These are phyloP conservation scores for Erysimum cheiranthoides DNA, from an alignment of 345 rosid genomes.

Conservation along the genomic window DNA sequence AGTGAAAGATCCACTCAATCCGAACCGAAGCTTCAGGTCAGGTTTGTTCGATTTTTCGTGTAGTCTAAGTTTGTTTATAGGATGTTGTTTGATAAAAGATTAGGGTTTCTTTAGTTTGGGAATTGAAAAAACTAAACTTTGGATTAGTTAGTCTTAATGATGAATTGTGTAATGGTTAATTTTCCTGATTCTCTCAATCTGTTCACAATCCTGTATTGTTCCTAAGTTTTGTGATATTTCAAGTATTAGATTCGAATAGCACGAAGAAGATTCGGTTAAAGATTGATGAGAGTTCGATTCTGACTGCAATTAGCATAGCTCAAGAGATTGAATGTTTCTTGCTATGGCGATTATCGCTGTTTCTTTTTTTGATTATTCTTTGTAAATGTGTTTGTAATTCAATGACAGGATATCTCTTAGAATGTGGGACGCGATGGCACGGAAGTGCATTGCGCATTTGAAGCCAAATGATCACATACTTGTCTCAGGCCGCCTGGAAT, in stretches of 20 bases:
- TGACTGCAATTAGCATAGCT: not conserved
- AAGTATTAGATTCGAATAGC: not conserved
- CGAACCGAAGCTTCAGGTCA: constrained; percentile 57
- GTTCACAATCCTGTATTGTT: not conserved
- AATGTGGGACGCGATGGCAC: constrained; percentile 59
- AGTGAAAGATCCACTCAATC: constrained; percentile 44
- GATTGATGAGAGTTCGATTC: constrained; percentile 1
- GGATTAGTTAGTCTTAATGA: not conserved
- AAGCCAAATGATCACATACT: constrained; percentile 61
- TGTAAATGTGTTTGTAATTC: not conserved
- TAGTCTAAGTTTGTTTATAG: not conserved
- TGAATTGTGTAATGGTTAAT: not conserved
- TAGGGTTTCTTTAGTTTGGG: not conserved
- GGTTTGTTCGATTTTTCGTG: constrained; percentile 36
- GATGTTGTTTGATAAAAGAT: too few relatives aligned
- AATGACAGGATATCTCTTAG: constrained; percentile 55
- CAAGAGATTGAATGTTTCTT: not conserved
- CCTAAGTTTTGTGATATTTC: not conserved
- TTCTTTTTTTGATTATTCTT: not conserved
- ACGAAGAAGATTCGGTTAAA: not conserved
- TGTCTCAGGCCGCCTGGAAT: constrained; percentile 63
- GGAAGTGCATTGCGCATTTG: constrained; percentile 56
- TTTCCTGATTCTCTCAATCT: not conserved
- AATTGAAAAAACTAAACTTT: not conserved
- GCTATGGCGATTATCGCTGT: not conserved